Base-by-base conservation (phyloP, 179 eudicot species). In the Beta corolliflora region DNA sequence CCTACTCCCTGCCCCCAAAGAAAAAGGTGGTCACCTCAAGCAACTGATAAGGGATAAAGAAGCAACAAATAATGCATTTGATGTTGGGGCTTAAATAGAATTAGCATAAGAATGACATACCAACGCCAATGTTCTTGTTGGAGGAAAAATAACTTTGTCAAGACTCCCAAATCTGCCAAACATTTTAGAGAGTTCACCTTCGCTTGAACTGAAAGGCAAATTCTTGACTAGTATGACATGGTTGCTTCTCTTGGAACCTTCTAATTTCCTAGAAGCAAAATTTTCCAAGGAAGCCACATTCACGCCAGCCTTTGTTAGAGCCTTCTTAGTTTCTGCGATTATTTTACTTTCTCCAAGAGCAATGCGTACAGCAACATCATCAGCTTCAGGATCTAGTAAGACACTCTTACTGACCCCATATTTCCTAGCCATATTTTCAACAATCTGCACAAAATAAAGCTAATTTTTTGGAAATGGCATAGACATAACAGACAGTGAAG, bases 271-370 rank as follows among this genome's bases (percentile, higher is more conserved):
- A 70, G 87, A 81, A 80, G 97, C 93, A 90, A 86, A 81, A 79
- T 91, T 88, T 83, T 96, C 99, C 81, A 96, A 83, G 65, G 91
- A 85, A 29, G 88, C 67, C 78, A 91, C 85, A 87, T 96, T 96
- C 60, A 96, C 87, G 60, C 99, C 98, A 81, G 96, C 94, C 71
- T 87, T 91, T 85, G 89, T 82, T 66, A 96, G 91, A 82, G 97
- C 95, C 83, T 88, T 92, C 89, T 96, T 92, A 69, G 98, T 96
- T 83, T 94, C 96, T 23, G 94, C 93, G 69, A 96, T 88, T 68
- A 96, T 92, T 85, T 94, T 87, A 82, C 93, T 89, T 88, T 96
- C 99, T 80, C 93, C 99, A 81, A 91, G 85, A 76, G 99, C 99
- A 80, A 93, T 82, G 58, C 94, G 92, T 56, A 94, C 98, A 74